phyloP scores from a whole-genome alignment of 75 land plant genomes.

The Selaginella moellendorffii region DNA sequence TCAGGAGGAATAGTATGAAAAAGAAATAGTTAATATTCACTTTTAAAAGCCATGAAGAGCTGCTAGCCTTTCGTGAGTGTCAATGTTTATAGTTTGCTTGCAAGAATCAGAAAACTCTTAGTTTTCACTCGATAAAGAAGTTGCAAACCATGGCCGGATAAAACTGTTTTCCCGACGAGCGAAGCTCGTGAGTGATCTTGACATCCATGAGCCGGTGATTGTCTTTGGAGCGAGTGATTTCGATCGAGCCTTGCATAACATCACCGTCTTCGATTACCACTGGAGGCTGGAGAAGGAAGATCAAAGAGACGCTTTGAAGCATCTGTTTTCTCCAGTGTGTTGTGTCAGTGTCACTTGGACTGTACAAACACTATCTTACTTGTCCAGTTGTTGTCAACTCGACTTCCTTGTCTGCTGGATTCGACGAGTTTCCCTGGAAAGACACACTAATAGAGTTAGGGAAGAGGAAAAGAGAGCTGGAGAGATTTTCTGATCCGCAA shows the following conservation, averaged over 20 bases:
- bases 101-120: background rate
- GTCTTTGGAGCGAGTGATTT: conserved; percentile 58
- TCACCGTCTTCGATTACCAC: conserved; percentile 40
- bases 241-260: conserved; percentile 32
- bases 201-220: conserved; percentile 88
- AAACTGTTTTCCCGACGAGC: background rate
- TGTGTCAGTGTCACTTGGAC: background rate
- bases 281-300: conserved; percentile 71
- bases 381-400: background rate
- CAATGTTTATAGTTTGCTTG: background rate
- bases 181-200: conserved; percentile 22
- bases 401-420: background rate
- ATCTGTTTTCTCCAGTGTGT: background rate
- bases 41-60: background rate
- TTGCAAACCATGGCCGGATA: background rate
- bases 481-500: background rate
- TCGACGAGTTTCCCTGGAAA: background rate
- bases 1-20: background rate
- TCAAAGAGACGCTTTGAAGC: conserved; percentile 23
- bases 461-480: background rate
- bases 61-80: background rate
- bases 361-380: too few species aligned
- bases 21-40: background rate
- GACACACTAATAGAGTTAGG: background rate
- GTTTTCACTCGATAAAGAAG: background rate